A percentile compares a stretch with the other conserved stretches of the same genome.
phyloP scores from a whole-genome alignment of 2,329 filamentous ascomycete species.

The Falciphora oryzae region DNA sequence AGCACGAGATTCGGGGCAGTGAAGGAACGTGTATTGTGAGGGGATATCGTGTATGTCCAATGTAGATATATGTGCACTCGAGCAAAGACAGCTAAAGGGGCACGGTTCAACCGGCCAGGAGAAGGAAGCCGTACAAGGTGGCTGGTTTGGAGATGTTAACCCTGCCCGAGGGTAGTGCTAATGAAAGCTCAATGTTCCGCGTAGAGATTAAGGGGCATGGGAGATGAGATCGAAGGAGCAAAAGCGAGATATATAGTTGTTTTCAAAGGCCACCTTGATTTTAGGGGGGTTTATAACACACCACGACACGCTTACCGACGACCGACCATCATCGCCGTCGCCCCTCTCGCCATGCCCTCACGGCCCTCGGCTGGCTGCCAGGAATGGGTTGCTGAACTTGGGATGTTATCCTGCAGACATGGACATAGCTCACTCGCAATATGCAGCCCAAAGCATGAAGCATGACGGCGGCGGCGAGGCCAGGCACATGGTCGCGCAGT shows the following conservation, averaged over 20 bases:
- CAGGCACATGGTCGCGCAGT: background rate
- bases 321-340: background rate
- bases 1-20: background rate
- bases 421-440: background rate
- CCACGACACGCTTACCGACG: background rate
- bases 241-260: background rate
- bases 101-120: slow-evolving; percentile 6
- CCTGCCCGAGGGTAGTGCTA: background rate
- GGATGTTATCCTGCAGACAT: background rate
- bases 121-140: background rate
- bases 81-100: background rate
- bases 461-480: background rate
- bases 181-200: background rate
- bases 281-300: too few species aligned
- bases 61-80: background rate
- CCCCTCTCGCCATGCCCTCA: too few species aligned
- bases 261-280: background rate
- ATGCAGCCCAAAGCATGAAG: background rate
- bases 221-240: background rate
- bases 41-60: background rate
- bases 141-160: background rate
- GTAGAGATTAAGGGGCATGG: background rate
- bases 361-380: too few species aligned
- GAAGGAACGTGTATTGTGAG: background rate
- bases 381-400: too few species aligned